phyloP scores from a whole-genome alignment of 202 grass and related monocot species.

The Panicum virgatum region DNA sequence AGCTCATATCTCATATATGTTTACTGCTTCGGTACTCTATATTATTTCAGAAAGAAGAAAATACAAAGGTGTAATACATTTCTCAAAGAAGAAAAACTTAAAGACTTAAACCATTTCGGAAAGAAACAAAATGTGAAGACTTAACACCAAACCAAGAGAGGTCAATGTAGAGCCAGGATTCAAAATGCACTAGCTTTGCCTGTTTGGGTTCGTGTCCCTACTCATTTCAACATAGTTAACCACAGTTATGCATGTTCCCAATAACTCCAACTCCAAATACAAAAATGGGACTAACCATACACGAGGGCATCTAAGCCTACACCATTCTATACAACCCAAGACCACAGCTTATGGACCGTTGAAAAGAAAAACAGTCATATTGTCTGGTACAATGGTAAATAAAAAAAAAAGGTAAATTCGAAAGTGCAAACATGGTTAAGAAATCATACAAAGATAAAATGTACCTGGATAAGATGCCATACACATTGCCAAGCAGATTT shows the following conservation, averaged over 20 bases:
- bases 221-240: slow-evolving; percentile 10
- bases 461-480: slow-evolving; percentile 96
- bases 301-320: slow-evolving; percentile 11
- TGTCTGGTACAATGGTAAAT: background rate
- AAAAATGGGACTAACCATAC: no score
- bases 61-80: background rate
- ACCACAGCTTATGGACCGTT: background rate
- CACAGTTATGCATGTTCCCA: slow-evolving; percentile 8
- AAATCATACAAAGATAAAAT: slow-evolving; percentile 21
- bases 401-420: no score
- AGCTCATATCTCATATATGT: background rate
- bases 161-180: background rate
- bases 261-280: background rate
- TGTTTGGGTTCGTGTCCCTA: background rate
- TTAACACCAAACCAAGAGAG: background rate
- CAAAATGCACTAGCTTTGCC: background rate
- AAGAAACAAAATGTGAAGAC: background rate
- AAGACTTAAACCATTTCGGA: background rate
- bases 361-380: slow-evolving; percentile 12
- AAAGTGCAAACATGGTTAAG: slow-evolving; percentile 12
- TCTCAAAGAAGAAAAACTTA: slow-evolving; percentile 13
- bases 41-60: slow-evolving; percentile 24
- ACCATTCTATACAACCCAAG: slow-evolving; percentile 8
- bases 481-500: slow-evolving; percentile 86
- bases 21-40: background rate